These are phyloP conservation scores for Kalaharituber pfeilii DNA, from an alignment of 2,329 filamentous ascomycete species.

Conservation along the genomic window DNA sequence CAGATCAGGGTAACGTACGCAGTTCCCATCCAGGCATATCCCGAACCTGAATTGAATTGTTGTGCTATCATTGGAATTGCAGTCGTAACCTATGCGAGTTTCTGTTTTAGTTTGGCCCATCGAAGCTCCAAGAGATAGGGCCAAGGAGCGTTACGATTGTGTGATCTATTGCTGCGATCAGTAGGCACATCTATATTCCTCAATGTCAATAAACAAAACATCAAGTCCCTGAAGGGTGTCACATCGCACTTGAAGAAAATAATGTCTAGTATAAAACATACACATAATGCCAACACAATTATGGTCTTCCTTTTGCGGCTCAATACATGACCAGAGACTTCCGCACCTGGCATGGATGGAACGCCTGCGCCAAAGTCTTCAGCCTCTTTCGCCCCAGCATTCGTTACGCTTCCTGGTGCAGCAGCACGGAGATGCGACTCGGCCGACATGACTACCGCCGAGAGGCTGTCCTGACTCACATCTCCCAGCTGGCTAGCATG, in stretches of 20 bases:
- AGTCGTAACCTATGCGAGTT: constrained; percentile 37
- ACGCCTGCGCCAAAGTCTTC: too few species aligned
- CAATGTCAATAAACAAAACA: background rate
- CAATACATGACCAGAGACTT: background rate
- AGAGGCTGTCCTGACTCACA: too few species aligned
- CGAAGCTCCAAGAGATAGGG: constrained; percentile 1
- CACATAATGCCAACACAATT: constrained; percentile 22
- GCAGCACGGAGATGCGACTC: too few species aligned
- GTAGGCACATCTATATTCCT: constrained; percentile 19
- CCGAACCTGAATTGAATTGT: constrained; percentile 46
- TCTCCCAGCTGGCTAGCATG: too few species aligned
- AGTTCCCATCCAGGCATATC: constrained; percentile 63
- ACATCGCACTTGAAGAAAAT: background rate
- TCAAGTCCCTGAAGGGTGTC: background rate
- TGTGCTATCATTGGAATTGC: constrained; percentile 47
- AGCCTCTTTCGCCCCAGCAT: too few species aligned
- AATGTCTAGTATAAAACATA: constrained; percentile 12
- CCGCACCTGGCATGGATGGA: too few species aligned
- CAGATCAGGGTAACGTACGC: constrained; percentile 38
- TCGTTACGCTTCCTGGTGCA: too few species aligned
- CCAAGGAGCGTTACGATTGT: constrained; percentile 16
- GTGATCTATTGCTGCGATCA: constrained; percentile 22
- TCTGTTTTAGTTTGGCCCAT: background rate
- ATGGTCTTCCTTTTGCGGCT: constrained; percentile 14
- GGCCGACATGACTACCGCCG: too few species aligned